Evolutionary conservation across 2,329 filamentous ascomycete genomes (phyloP), one percentile per base, ranked within the genome.

Genomic region (Trichoderma endophyticum): DNA sequence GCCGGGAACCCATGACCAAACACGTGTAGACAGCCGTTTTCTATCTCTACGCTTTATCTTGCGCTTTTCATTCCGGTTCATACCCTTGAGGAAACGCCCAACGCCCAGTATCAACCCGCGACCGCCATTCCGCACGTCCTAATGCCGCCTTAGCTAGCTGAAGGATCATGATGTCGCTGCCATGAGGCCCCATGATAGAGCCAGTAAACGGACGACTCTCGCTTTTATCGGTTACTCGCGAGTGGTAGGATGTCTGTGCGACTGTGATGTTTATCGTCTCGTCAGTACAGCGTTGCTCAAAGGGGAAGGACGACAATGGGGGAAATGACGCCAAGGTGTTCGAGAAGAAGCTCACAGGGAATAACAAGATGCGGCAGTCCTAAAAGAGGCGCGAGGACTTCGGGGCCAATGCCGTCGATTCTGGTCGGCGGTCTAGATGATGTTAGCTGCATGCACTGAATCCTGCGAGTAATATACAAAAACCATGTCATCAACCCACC

Each of bases 171-270:
- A 76, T 21, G 18, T 80, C 79, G 54, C 78, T 76, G 4, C 77
- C 78, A 7, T 62, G 72, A 5, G 76, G 56, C 2, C 80, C 79
- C 24, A 81, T 71, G 9, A 82, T 34, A 28, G 79, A 79, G 34
- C 77, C 76, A 18, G 77, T 80, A 4, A 82, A 71, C 3, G 81
- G 77, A 2, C 74, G 74, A 12, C 80, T 79, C 51, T 82, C 81
- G 5, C 64, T 74, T 48, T 57, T 73, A 0, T 73, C 75, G 24
- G 76, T 80, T 39, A 81, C 74, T 3, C 72, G 74, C 14, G 80
- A 82, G 18, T 77, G 54, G 39, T 81, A 81, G 1, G 78, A 74
- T 7, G 77, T 59, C 57, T 73, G 71, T 60, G 71, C 30, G 63
- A 73, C 71, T 73, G 54, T 56, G 15, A 36, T 24, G 32, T 62